Percentiles rank a stretch among this genome's conserved stretches.
phyloP scores from a whole-genome alignment of 164 flowering plant genomes.

The Dillenia turbinata region DNA sequence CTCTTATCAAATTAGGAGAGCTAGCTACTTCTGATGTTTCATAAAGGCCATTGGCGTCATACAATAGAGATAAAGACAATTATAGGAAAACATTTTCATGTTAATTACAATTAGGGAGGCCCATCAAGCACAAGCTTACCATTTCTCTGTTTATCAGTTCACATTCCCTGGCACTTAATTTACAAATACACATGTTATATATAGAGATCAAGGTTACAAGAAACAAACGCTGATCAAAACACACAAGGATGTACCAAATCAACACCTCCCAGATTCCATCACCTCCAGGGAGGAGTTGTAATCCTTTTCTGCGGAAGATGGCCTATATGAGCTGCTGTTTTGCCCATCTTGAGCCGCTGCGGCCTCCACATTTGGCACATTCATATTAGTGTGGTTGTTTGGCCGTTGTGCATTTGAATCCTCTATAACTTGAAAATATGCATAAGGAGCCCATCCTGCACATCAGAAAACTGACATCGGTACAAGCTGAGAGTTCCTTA shows the following conservation, averaged over 20 bases:
- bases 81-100: too few species aligned
- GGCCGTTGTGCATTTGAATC: conserved; percentile 21
- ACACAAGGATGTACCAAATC: conserved; percentile 8
- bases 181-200: background rate
- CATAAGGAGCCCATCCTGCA: conserved; percentile 48
- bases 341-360: conserved; percentile 12
- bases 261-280: conserved; percentile 35
- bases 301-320: conserved; percentile 7
- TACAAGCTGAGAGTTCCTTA: background rate
- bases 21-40: too few species aligned
- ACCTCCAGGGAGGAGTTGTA: conserved; percentile 17
- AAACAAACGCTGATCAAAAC: background rate
- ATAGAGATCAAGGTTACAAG: background rate
- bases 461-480: background rate
- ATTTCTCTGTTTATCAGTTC: too few species aligned
- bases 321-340: conserved; percentile 3
- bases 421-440: conserved; percentile 51
- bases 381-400: conserved; percentile 4
- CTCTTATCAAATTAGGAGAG: too few species aligned
- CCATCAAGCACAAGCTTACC: too few species aligned
- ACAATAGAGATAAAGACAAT: too few species aligned
- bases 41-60: too few species aligned
- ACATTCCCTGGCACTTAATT: too few species aligned
- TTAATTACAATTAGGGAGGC: too few species aligned
- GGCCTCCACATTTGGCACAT: conserved; percentile 15